Evolutionary conservation across 495 filamentous ascomycete genomes (phyloP).

Genomic region (Penicillium egyptiacum): DNA sequence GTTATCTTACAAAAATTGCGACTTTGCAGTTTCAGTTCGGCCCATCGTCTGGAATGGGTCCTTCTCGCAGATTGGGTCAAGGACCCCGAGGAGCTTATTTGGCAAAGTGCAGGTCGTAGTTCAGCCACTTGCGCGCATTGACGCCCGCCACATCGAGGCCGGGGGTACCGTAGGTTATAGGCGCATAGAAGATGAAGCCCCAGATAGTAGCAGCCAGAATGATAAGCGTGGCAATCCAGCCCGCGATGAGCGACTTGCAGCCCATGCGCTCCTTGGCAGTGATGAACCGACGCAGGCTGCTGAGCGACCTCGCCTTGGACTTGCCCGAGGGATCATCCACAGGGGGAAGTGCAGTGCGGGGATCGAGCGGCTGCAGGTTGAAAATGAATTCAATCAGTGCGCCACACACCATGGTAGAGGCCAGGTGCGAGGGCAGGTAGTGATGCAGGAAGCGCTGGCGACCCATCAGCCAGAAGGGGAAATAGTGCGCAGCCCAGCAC

Average conservation of each 20-base stretch:
- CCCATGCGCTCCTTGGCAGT: slow-evolving; percentile 78
- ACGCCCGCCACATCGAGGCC: slow-evolving; percentile 84
- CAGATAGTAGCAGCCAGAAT: slow-evolving; percentile 68
- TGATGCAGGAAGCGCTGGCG: slow-evolving; percentile 75
- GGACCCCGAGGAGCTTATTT: slow-evolving; percentile 61
- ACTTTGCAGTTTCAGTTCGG: slow-evolving; percentile 6
- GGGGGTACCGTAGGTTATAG: slow-evolving; percentile 91
- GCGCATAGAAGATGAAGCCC: slow-evolving; percentile 90
- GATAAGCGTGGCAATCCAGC: slow-evolving; percentile 74
- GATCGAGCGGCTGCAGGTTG: slow-evolving; percentile 71
- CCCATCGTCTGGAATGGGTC: not conserved
- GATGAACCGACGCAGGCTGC: slow-evolving; percentile 47
- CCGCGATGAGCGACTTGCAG: slow-evolving; percentile 69
- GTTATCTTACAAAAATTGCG: slow-evolving; percentile 12
- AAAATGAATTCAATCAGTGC: slow-evolving; percentile 97
- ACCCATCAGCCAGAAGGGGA: slow-evolving; percentile 75
- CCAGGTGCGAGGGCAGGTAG: slow-evolving; percentile 86
- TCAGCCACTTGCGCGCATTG: slow-evolving; percentile 86
- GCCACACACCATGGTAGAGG: slow-evolving; percentile 90
- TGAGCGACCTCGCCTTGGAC: slow-evolving; percentile 28
- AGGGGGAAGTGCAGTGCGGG: slow-evolving; percentile 40
- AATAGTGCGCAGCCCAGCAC: slow-evolving; percentile 71
- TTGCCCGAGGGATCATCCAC: slow-evolving; percentile 51
- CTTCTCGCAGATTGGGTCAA: not conserved
- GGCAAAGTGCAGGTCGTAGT: slow-evolving; percentile 97